phyloP scores from a whole-genome alignment of 768 basidiomycete genomes.

The Collybia sordida region DNA sequence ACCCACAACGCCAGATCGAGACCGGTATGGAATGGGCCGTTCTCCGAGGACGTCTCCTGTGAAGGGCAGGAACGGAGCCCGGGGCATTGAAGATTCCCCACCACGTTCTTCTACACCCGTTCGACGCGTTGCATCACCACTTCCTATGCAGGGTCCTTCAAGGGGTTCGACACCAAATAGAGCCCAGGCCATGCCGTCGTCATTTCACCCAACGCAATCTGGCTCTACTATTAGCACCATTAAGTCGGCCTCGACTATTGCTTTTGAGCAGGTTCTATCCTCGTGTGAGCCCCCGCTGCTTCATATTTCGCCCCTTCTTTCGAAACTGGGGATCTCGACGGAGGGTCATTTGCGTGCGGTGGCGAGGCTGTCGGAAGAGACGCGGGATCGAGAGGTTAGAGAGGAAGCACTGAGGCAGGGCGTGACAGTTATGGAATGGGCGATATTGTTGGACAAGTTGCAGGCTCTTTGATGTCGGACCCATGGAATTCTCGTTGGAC shows the following conservation, averaged over 20 bases:
- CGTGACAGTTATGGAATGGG: slow-evolving; percentile 77
- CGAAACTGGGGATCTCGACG: slow-evolving; percentile 55
- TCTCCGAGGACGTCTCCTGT: neutral
- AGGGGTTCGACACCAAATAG: slow-evolving; percentile 19
- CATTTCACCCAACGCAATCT: slow-evolving; percentile 36
- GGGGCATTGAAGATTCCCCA: slow-evolving; percentile 4
- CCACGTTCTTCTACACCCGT: slow-evolving; percentile 10
- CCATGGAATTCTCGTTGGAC: no score
- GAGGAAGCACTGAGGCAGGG: slow-evolving; percentile 69
- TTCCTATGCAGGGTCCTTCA: slow-evolving; percentile 5
- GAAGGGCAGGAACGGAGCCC: neutral
- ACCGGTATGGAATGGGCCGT: neutral
- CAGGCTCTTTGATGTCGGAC: slow-evolving; percentile 25
- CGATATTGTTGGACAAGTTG: slow-evolving; percentile 68
- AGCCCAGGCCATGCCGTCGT: slow-evolving; percentile 12
- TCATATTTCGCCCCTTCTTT: slow-evolving; percentile 60
- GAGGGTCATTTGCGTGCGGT: slow-evolving; percentile 66
- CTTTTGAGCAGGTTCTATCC: slow-evolving; percentile 54
- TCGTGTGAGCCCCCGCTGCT: slow-evolving; percentile 66
- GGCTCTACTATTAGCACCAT: slow-evolving; percentile 45
- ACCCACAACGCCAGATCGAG: slow-evolving; percentile 9
- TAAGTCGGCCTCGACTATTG: slow-evolving; percentile 30
- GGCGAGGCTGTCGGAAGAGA: slow-evolving; percentile 59
- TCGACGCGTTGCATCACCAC: slow-evolving; percentile 6
- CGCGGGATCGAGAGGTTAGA: slow-evolving; percentile 66